Evolutionary conservation across 2,329 filamentous ascomycete genomes (phyloP).

Genomic region (Cladobotryum mycophilum): DNA sequence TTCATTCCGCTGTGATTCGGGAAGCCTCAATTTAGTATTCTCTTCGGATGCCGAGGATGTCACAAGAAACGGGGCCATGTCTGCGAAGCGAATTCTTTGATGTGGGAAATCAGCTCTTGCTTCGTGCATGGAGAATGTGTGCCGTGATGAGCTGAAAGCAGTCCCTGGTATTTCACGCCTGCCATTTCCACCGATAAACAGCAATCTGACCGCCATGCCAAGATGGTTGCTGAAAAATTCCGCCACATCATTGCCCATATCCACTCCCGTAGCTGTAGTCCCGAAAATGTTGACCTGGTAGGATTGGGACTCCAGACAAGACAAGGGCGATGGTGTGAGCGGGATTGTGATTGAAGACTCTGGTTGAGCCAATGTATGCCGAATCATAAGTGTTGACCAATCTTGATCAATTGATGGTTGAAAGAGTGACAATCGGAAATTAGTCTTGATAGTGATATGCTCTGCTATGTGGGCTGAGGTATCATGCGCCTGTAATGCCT

Average conservation of each 20-base stretch:
- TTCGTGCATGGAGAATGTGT: constrained; percentile 8
- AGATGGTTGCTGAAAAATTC: constrained; percentile 17
- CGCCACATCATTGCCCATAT: constrained; percentile 15
- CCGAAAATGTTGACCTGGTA: constrained; percentile 17
- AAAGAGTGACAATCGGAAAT: constrained; percentile 13
- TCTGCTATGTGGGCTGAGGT: constrained; percentile 11
- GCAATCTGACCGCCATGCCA: constrained; percentile 10
- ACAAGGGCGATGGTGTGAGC: constrained; percentile 14
- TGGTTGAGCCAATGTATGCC: constrained; percentile 9
- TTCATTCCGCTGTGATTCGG: constrained; percentile 4
- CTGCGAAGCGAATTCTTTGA: constrained; percentile 15
- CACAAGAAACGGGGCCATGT: constrained; percentile 15
- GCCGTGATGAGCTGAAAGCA: constrained; percentile 13
- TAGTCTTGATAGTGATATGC: constrained; percentile 16
- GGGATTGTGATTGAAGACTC: constrained; percentile 14
- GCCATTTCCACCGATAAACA: constrained; percentile 13
- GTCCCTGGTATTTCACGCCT: constrained; percentile 14
- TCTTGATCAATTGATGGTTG: constrained; percentile 15
- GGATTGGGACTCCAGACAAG: constrained; percentile 9
- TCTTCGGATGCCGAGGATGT: constrained; percentile 15
- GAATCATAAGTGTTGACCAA: constrained; percentile 16
- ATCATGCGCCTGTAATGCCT: constrained; percentile 1
- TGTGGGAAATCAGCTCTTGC: constrained; percentile 10
- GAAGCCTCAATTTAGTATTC: constrained; percentile 11
- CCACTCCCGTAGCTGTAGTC: constrained; percentile 13